Evolutionary conservation across 2,329 filamentous ascomycete genomes (phyloP).

Genomic region (Botrytis deweyae): DNA sequence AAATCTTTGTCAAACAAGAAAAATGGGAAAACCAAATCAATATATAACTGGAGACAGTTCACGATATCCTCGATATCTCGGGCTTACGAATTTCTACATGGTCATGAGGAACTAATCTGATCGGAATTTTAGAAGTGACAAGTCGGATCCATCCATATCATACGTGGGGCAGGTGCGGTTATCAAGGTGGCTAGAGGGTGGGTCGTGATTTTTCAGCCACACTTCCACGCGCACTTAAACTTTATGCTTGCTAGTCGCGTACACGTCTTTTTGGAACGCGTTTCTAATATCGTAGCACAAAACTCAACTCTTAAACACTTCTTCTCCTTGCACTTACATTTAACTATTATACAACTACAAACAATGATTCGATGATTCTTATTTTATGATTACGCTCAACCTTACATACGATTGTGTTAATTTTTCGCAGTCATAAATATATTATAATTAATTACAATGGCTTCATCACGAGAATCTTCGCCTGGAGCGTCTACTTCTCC

Average conservation of each 20-base stretch:
- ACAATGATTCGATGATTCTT: slow-evolving; percentile 20
- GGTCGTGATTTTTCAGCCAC: slow-evolving; percentile 23
- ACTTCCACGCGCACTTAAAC: slow-evolving; percentile 8
- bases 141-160: neutral
- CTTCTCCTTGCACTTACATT: neutral
- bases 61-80: neutral
- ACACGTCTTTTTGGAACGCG: slow-evolving; percentile 6
- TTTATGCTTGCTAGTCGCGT: slow-evolving; percentile 17
- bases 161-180: neutral
- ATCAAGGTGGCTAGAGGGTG: neutral
- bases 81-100: slow-evolving; percentile 6
- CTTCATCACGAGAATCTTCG: slow-evolving; percentile 49
- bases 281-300: slow-evolving; percentile 11
- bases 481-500: slow-evolving; percentile 47
- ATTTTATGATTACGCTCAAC: slow-evolving; percentile 16
- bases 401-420: neutral
- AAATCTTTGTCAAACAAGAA: neutral
- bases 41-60: neutral
- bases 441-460: slow-evolving; percentile 43
- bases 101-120: slow-evolving; percentile 6
- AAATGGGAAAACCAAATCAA: neutral
- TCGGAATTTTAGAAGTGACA: neutral
- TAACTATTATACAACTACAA: slow-evolving; percentile 10
- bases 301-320: neutral
- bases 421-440: neutral